Evolutionary conservation across 768 basidiomycete species (phyloP), one percentile per base, ranked within the genome.

Genomic region (Serpula lacrymans): DNA sequence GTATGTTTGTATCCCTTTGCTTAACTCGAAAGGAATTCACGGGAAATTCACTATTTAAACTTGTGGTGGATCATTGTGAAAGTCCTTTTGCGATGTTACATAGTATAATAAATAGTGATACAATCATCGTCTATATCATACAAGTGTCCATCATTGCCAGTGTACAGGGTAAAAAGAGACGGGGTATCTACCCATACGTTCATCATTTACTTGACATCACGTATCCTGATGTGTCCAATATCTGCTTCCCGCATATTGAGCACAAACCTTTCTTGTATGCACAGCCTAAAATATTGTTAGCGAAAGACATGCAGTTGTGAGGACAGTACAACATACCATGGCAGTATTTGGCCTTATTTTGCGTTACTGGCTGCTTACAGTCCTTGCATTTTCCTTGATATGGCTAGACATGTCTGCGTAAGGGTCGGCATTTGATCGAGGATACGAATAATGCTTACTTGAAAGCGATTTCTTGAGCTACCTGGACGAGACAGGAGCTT

Each of bases 341-440:
- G 53, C 89, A 92, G 63, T 88, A 91, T 65, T 89, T 91, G 26
- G 84, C 89, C 54, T 74, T 78, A 59, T 90, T 90, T 73, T 92
- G 89, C 7, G 88, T 89, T 32, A 80, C 78, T 1, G 80, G 72
- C 54, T 83, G 82, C 63, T 90, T 90, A 57, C 89, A 92, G 53
- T 89, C 88, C 62, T 85, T 91, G 58, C 88, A 92, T 60, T 86
- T 89, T 26, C 77, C 75, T 63, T 86, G 81, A 67, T 92, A 92
- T 24, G 89, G 89, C 85, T 90, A 56, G 6, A 29, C 5, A n/a
- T 27, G 35, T 42, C 29, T 41, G 39, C 16, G 11, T 33, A 14
- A 17, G 42, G 38, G 20, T 17, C 47, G 37, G 18, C 10, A 16
- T 48, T 46, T 26, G 35, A 25, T 25, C 60, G 48, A 50, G 29